A percentile compares a stretch with the other conserved stretches of the same genome.
Evolutionary conservation across 768 basidiomycete genomes (phyloP).

Genomic region (Suillus ampliporus): DNA sequence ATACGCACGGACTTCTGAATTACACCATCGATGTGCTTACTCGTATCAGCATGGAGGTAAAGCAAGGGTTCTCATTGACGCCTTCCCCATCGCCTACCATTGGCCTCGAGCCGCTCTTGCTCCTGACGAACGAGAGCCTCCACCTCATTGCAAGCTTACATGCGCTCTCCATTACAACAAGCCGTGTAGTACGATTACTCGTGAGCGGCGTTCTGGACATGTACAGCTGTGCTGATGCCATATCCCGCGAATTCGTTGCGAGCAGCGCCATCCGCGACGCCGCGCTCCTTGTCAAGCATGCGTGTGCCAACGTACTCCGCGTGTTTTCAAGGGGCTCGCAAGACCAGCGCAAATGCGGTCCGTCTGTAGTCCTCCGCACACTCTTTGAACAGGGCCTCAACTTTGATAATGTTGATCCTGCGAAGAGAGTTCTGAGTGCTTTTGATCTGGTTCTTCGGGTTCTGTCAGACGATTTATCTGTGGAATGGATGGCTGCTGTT

Average conservation of each 20-base stretch:
- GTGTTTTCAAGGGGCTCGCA: constrained; percentile 41
- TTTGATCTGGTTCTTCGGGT: constrained; percentile 62
- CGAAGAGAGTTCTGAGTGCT: constrained; percentile 57
- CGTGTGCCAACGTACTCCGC: constrained; percentile 57
- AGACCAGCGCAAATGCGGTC: constrained; percentile 40
- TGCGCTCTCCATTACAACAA: constrained; percentile 54
- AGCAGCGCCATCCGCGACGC: constrained; percentile 30
- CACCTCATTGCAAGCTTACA: constrained; percentile 54
- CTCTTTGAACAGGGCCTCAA: constrained; percentile 57
- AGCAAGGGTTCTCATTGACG: constrained; percentile 52
- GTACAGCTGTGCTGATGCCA: constrained; percentile 57
- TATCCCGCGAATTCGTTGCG: constrained; percentile 29
- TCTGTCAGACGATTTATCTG: constrained; percentile 45
- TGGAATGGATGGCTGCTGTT: constrained; percentile 55
- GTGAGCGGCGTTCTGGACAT: constrained; percentile 54
- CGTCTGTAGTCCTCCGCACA: constrained; percentile 58
- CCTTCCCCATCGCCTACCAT: constrained; percentile 43
- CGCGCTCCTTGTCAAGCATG: constrained; percentile 50
- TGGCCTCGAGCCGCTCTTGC: constrained; percentile 58
- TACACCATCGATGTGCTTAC: constrained; percentile 59
- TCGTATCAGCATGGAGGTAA: constrained; percentile 58
- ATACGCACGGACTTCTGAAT: constrained; percentile 58
- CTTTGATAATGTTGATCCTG: constrained; percentile 56
- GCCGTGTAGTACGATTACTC: constrained; percentile 53
- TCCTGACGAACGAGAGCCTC: constrained; percentile 58